Evolutionary conservation across 768 basidiomycete species (phyloP).

Genomic region (Calocybe gangraenosa): DNA sequence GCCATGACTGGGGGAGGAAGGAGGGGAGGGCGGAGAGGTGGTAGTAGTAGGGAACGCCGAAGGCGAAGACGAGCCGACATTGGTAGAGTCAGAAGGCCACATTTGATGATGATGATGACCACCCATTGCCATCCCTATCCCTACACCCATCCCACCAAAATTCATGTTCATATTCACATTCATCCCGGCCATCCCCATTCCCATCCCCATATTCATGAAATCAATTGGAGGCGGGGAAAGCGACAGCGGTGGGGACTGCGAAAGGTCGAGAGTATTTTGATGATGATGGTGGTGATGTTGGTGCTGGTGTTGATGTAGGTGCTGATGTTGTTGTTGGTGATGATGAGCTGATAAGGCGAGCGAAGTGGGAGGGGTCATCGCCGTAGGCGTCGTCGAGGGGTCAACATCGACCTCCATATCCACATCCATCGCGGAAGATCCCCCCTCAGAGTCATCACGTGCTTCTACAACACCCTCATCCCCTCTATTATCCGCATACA

Average conservation of each 20-base stretch:
- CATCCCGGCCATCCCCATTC: constrained; percentile 7
- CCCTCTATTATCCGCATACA: not conserved
- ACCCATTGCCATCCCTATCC: not conserved
- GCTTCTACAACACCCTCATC: not conserved
- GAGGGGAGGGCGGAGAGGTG: too few species aligned
- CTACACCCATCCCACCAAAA: not conserved
- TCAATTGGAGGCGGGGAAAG: not conserved
- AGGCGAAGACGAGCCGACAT: too few species aligned
- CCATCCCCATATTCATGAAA: not conserved
- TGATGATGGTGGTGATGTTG: constrained; percentile 7
- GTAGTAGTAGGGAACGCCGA: too few species aligned
- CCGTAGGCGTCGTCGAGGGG: not conserved
- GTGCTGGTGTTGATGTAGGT: not conserved
- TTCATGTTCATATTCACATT: not conserved
- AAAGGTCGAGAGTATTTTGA: not conserved
- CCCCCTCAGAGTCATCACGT: not conserved
- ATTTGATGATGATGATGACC: too few species aligned
- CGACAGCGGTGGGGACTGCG: not conserved
- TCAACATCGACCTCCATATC: not conserved
- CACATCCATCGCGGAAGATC: not conserved
- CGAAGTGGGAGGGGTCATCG: not conserved
- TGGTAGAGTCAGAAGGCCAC: too few species aligned
- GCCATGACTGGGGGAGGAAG: too few species aligned
- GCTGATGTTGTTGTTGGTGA: not conserved
- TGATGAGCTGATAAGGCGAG: not conserved